A percentile compares a stretch with the other conserved stretches of the same genome.
Evolutionary conservation across 768 basidiomycete species (phyloP).

Genomic region (Collybia mongolica): DNA sequence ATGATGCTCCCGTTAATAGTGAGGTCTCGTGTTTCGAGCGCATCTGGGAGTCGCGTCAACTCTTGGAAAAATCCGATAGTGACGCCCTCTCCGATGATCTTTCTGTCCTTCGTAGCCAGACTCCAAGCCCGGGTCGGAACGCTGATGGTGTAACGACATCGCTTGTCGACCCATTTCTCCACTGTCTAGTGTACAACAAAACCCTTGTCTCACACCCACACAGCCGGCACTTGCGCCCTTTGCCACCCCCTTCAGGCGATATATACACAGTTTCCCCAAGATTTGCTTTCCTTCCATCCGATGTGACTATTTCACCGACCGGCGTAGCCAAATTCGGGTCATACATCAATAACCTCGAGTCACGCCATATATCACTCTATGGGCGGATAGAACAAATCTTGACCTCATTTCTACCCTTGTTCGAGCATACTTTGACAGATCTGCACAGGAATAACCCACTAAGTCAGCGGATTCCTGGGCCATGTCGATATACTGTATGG

Average conservation of each 20-base stretch:
- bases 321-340: slow-evolving; percentile 33
- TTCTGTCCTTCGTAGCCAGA: slow-evolving; percentile 14
- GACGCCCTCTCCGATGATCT: slow-evolving; percentile 21
- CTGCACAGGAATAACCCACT: slow-evolving; percentile 48
- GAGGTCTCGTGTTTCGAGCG: slow-evolving; percentile 58
- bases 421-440: slow-evolving; percentile 53
- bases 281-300: slow-evolving; percentile 44
- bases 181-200: slow-evolving; percentile 37
- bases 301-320: slow-evolving; percentile 32
- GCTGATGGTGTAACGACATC: slow-evolving; percentile 19
- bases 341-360: slow-evolving; percentile 57
- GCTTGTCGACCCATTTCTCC: slow-evolving; percentile 39
- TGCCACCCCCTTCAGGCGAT: slow-evolving; percentile 26
- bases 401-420: slow-evolving; percentile 40
- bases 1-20: slow-evolving; percentile 23
- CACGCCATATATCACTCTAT: slow-evolving; percentile 27
- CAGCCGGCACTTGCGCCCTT: slow-evolving; percentile 14
- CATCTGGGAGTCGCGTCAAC: slow-evolving; percentile 43
- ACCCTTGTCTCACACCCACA: slow-evolving; percentile 33
- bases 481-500: slow-evolving; percentile 41
- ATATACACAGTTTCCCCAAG: slow-evolving; percentile 38
- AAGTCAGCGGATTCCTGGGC: slow-evolving; percentile 37
- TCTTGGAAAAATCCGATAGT: slow-evolving; percentile 16
- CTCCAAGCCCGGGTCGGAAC: slow-evolving; percentile 4
- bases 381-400: slow-evolving; percentile 30